These are phyloP conservation scores for Melastoma malabathricum DNA, from an alignment of 345 rosid species.

Conservation along the genomic window DNA sequence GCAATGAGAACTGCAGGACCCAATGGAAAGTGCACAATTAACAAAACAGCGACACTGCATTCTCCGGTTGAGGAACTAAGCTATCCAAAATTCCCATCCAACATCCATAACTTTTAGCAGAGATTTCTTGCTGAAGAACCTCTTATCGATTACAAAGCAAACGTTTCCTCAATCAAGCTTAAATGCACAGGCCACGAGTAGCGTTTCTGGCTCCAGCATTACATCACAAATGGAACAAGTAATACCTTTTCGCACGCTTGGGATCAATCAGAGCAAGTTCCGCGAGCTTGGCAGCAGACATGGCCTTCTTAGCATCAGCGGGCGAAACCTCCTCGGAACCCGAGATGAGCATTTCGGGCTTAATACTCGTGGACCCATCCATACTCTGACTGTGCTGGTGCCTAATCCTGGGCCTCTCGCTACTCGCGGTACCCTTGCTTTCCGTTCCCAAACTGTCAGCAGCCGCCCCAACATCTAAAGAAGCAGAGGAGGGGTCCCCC, in stretches of 20 bases:
- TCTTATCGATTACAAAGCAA: too few species aligned
- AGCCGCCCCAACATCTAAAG: constrained; percentile 15
- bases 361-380: constrained; percentile 77
- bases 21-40: too few species aligned
- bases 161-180: too few species aligned
- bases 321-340: constrained; percentile 50
- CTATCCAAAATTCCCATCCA: too few species aligned
- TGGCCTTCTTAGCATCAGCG: constrained; percentile 68
- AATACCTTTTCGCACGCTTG: constrained; percentile 92
- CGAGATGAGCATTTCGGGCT: constrained; percentile 80
- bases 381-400: constrained; percentile 94
- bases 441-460: constrained; percentile 12
- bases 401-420: constrained; percentile 75
- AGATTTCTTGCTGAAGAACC: too few species aligned
- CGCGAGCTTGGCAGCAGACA: constrained; percentile 92
- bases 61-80: too few species aligned
- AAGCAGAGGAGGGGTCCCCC: constrained; percentile 27
- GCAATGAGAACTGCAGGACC: too few species aligned
- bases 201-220: background rate
- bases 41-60: too few species aligned
- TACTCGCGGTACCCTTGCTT: constrained; percentile 14
- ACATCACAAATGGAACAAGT: background rate
- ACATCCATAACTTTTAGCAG: too few species aligned
- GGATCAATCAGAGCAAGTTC: constrained; percentile 98
- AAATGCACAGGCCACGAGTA: too few species aligned